Evolutionary conservation across 2,329 filamentous ascomycete species (phyloP).

Genomic region (Diaporthe eres): DNA sequence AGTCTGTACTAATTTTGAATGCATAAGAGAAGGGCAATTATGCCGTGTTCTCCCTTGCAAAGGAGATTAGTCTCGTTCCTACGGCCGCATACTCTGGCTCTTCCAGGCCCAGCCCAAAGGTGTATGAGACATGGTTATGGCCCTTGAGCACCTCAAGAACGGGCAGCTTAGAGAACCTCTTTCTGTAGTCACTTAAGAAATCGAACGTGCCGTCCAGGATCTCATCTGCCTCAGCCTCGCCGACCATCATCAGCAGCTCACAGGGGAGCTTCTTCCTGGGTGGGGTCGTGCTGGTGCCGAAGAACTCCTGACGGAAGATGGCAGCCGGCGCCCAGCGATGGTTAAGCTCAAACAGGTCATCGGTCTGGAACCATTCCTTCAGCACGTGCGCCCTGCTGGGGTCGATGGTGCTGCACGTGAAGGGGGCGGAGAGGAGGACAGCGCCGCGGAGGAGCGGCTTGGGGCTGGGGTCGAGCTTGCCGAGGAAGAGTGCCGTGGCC

Average conservation of each 20-base stretch:
- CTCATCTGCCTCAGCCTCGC: constrained; percentile 43
- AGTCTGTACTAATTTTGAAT: background rate
- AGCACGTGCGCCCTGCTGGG: constrained; percentile 11
- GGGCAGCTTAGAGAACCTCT: constrained; percentile 41
- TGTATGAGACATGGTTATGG: constrained; percentile 45
- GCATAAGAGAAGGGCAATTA: background rate
- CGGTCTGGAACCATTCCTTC: constrained; percentile 35
- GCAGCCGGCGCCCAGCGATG: constrained; percentile 28
- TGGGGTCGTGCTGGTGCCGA: constrained; percentile 4
- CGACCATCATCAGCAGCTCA: constrained; percentile 40
- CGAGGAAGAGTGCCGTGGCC: constrained; percentile 39
- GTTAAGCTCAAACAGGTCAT: constrained; percentile 34
- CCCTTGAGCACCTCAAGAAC: constrained; percentile 43
- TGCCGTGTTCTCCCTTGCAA: constrained; percentile 19
- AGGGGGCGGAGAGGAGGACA: constrained; percentile 41
- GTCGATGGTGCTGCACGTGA: constrained; percentile 18
- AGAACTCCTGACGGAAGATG: constrained; percentile 37
- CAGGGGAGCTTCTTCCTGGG: constrained; percentile 20
- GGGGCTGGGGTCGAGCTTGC: constrained; percentile 38
- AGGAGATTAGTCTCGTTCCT: constrained; percentile 24
- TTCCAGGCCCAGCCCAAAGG: constrained; percentile 42
- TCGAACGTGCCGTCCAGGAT: constrained; percentile 43
- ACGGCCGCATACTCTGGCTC: constrained; percentile 39
- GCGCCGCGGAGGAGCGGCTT: constrained; percentile 33
- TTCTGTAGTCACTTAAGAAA: constrained; percentile 42